These are phyloP conservation scores for Gautieria morchelliformis DNA, from an alignment of 768 basidiomycete species.

Conservation along the genomic window DNA sequence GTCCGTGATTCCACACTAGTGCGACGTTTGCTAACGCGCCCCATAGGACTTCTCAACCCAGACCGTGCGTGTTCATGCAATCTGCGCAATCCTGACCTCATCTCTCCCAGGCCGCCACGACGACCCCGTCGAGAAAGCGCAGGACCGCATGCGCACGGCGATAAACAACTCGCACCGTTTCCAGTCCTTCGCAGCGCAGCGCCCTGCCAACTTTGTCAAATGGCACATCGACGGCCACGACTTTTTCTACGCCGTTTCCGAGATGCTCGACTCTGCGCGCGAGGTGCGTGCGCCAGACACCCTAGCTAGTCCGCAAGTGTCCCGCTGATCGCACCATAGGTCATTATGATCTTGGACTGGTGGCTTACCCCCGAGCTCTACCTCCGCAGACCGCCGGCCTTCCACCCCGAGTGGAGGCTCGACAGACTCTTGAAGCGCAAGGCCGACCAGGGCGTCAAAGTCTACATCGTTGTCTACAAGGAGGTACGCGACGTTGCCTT, in stretches of 20 bases:
- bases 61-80: constrained; percentile 5
- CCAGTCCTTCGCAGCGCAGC: constrained; percentile 68
- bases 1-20: constrained; percentile 4
- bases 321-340: constrained; percentile 15
- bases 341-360: constrained; percentile 47
- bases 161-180: constrained; percentile 81
- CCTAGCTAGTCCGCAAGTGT: not conserved
- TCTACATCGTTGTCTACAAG: constrained; percentile 92
- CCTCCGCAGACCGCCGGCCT: constrained; percentile 83
- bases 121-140: constrained; percentile 56
- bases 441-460: constrained; percentile 84
- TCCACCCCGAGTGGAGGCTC: constrained; percentile 80
- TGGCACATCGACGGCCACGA: constrained; percentile 97
- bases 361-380: constrained; percentile 95
- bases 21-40: not conserved
- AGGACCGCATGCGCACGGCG: constrained; percentile 61
- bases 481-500: constrained; percentile 39
- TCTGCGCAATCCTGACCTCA: constrained; percentile 11
- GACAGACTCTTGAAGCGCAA: constrained; percentile 80
- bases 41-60: not conserved
- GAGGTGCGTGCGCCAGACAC: constrained; percentile 1
- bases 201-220: constrained; percentile 67
- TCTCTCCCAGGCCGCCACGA: constrained; percentile 51
- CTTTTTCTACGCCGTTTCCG: constrained; percentile 92
- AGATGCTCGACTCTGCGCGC: constrained; percentile 68